Base-by-base conservation (phyloP, 306 rosid genomes). In the Acacia confusa region DNA sequence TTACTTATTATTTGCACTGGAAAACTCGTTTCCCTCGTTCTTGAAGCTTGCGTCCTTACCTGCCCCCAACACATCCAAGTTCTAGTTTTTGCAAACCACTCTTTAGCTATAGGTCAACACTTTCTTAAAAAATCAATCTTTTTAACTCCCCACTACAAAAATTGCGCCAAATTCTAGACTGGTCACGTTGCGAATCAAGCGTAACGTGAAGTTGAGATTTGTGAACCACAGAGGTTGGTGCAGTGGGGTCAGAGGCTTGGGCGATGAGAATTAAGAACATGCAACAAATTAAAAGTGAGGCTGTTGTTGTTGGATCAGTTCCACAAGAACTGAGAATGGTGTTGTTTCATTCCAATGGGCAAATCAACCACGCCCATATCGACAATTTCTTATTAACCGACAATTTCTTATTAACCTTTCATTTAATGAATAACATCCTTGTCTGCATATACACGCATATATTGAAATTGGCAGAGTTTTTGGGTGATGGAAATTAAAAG, bases 1-100 rank as follows among this genome's bases (percentile, higher is more conserved):
- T 65, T 32, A 65, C 17, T 66, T 7, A 34, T 15, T 0, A 12
- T 47, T 47, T 11, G 16, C n/a, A 7, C 1, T 1, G 34, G 7
- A 19, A 32, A 17, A 36, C 13, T 15, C 64, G 38, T 47, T 67
- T 68, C 3, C 55, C 58, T 50, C 72, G 43, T 41, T 55, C 38
- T 68, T 58, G 74, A 53, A 83, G 74, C 20, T 38, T 41, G 38
- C 43, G 58, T 68, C 80, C 79, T 47, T 47, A 47, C 52, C 52
- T 14, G 52, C 52, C 5, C 48, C 52, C 52, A 14, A 47, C 52
- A 47, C 52, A 47, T 47, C 52, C 15, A 47, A 11, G 14, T 14
- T 47, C 19, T 47, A 4, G 9, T 52, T 16, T 7, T 6, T 53
- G 20, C 61, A 7, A 53, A 53, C 61, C 8, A 53, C 61, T 4